Evolutionary conservation across 768 basidiomycete species (phyloP).

Genomic region (Calocybe indica): DNA sequence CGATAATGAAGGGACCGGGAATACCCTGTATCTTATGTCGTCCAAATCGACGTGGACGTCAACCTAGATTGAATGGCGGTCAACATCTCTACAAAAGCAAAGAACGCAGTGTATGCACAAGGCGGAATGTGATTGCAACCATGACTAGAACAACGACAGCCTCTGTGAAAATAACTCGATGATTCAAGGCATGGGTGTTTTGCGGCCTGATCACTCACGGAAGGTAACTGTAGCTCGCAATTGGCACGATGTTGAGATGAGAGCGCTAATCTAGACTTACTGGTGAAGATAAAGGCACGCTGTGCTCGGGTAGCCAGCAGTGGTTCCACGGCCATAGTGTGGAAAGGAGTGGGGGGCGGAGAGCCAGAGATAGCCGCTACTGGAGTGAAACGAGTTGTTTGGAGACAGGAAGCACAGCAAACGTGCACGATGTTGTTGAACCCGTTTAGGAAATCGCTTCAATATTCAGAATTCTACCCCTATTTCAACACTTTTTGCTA

Average conservation of each 20-base stretch:
- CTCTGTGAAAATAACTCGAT: constrained; percentile 35
- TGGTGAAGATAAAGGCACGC: constrained; percentile 62
- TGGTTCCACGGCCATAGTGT: constrained; percentile 62
- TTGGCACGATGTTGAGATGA: too few relatives aligned
- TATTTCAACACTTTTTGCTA: constrained; percentile 36
- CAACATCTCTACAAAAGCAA: neutral
- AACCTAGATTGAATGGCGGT: constrained; percentile 33
- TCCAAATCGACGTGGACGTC: constrained; percentile 39
- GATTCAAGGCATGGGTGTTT: too few relatives aligned
- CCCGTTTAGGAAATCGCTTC: neutral
- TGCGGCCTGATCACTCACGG: constrained; percentile 38
- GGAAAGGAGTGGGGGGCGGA: constrained; percentile 1
- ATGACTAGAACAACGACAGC: constrained; percentile 69
- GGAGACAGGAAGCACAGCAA: neutral
- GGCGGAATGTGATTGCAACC: constrained; percentile 65
- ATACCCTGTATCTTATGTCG: constrained; percentile 48
- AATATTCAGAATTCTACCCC: constrained; percentile 41
- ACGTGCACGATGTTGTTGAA: neutral
- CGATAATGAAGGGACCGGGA: neutral
- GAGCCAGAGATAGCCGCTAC: neutral
- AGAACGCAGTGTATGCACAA: constrained; percentile 33
- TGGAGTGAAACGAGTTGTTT: neutral
- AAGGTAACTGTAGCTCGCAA: constrained; percentile 35
- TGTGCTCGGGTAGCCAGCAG: constrained; percentile 72
- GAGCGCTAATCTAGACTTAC: constrained; percentile 30